A percentile compares a stretch with the other conserved stretches of the same genome.
phyloP scores from a whole-genome alignment of 2,329 filamentous ascomycete species.

The Penicillium rolfsii region DNA sequence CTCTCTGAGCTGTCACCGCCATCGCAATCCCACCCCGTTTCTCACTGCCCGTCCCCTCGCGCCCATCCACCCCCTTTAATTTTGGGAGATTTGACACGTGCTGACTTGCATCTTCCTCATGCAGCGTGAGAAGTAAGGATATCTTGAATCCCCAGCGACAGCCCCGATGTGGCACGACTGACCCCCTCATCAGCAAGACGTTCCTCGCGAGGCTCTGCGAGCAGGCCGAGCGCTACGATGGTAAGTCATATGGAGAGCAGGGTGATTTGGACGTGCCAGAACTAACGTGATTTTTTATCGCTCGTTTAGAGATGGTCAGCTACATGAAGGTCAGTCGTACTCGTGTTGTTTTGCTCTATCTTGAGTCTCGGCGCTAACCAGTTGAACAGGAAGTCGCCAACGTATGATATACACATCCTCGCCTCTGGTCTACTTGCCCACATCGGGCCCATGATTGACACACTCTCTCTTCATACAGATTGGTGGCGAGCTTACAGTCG shows the following conservation, averaged over 20 bases:
- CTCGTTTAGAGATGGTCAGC: conserved; percentile 80
- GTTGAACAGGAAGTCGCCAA: conserved; percentile 83
- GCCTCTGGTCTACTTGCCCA: conserved; percentile 13
- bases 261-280: background rate
- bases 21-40: conserved; percentile 29
- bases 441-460: conserved; percentile 25
- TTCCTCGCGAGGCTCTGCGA: conserved; percentile 99
- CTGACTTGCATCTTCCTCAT: conserved; percentile 39
- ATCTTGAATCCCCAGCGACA: conserved; percentile 29
- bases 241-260: conserved; percentile 48
- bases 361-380: conserved; percentile 30
- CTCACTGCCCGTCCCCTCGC: conserved; percentile 18
- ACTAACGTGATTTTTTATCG: conserved; percentile 32
- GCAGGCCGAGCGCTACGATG: conserved; percentile 99
- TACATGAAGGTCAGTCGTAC: conserved; percentile 82
- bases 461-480: conserved; percentile 49
- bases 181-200: conserved; percentile 76
- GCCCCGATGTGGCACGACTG: conserved; percentile 35
- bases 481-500: conserved; percentile 68
- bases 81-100: conserved; percentile 43
- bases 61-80: conserved; percentile 12
- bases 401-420: conserved; percentile 53
- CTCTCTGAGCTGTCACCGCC: conserved; percentile 36
- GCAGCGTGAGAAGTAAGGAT: conserved; percentile 70
- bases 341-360: conserved; percentile 23